Percentiles rank a stretch among this genome's conserved stretches.
Evolutionary conservation across 2,329 filamentous ascomycete genomes (phyloP).

Genomic region (Neocatenulostroma microsporum): DNA sequence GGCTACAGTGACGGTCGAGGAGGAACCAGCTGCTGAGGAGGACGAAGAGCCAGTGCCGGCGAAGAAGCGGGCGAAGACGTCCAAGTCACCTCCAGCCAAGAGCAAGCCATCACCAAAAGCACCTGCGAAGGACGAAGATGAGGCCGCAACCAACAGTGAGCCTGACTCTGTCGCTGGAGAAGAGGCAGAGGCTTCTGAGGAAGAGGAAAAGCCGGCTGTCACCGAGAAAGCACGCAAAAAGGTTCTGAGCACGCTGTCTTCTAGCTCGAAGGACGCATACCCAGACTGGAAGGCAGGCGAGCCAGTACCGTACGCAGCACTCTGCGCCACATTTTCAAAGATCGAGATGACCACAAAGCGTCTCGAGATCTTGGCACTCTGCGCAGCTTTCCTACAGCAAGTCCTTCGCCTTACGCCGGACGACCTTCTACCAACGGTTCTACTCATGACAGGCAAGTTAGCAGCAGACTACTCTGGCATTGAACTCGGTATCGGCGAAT

Average conservation of each 20-base stretch:
- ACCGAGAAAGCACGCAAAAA: constrained; percentile 71
- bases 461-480: constrained; percentile 95
- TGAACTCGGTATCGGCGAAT: constrained; percentile 96
- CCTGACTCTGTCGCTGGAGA: constrained; percentile 25
- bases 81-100: constrained; percentile 6
- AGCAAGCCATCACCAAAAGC: constrained; percentile 1
- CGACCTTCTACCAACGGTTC: constrained; percentile 78
- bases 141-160: constrained; percentile 8
- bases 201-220: constrained; percentile 60
- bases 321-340: constrained; percentile 90
- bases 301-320: constrained; percentile 86
- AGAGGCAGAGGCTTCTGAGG: constrained; percentile 45
- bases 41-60: constrained; percentile 8
- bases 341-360: constrained; percentile 93
- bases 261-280: constrained; percentile 68
- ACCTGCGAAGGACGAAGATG: constrained; percentile 9
- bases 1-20: no score
- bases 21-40: no score
- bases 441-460: constrained; percentile 97
- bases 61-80: constrained; percentile 5
- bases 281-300: constrained; percentile 88
- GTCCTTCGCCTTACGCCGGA: constrained; percentile 84
- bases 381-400: constrained; percentile 82
- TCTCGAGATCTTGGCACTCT: constrained; percentile 79
- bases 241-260: constrained; percentile 66